Evolutionary conservation across 805 yeast genomes (phyloP).

Genomic region (Vanderwaltozyma polyspora): DNA sequence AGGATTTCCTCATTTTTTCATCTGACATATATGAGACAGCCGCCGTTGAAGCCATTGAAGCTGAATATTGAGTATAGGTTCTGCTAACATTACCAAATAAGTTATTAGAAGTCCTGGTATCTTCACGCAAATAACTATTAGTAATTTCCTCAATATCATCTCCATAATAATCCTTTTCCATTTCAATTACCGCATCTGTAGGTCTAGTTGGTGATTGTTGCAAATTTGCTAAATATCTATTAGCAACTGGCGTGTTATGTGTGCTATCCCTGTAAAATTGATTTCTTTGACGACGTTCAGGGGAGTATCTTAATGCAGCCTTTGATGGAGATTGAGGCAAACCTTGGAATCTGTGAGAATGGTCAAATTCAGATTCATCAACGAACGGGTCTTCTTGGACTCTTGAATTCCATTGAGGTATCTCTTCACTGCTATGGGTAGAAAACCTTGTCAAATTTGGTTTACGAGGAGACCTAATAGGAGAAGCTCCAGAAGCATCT

Average conservation of each 20-base stretch:
- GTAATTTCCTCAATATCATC: constrained; percentile 25
- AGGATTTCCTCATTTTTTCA: constrained; percentile 42
- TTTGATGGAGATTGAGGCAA: constrained; percentile 31
- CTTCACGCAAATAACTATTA: constrained; percentile 14
- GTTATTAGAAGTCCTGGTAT: constrained; percentile 5
- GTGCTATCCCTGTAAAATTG: constrained; percentile 25
- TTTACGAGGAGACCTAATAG: constrained; percentile 17
- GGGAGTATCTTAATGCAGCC: constrained; percentile 29
- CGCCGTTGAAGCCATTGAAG: constrained; percentile 19
- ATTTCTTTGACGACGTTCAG: constrained; percentile 29
- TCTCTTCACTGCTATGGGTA: constrained; percentile 2
- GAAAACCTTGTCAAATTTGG: constrained; percentile 19
- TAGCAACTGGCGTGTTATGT: constrained; percentile 30
- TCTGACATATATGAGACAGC: constrained; percentile 16
- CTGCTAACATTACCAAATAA: constrained; percentile 3
- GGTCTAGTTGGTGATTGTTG: constrained; percentile 64
- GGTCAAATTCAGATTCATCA: constrained; percentile 14
- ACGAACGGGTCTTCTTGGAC: constrained; percentile 4
- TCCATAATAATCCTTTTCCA: constrained; percentile 23
- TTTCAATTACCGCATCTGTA: constrained; percentile 38
- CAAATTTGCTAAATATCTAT: constrained; percentile 53
- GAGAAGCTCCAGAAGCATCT: constrained; percentile 21
- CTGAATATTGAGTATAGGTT: constrained; percentile 5
- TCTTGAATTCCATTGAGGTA: not conserved
- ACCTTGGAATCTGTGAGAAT: constrained; percentile 25